Evolutionary conservation across 768 basidiomycete species (phyloP), one percentile per base, ranked within the genome.

Genomic region (Boletus insuetus): DNA sequence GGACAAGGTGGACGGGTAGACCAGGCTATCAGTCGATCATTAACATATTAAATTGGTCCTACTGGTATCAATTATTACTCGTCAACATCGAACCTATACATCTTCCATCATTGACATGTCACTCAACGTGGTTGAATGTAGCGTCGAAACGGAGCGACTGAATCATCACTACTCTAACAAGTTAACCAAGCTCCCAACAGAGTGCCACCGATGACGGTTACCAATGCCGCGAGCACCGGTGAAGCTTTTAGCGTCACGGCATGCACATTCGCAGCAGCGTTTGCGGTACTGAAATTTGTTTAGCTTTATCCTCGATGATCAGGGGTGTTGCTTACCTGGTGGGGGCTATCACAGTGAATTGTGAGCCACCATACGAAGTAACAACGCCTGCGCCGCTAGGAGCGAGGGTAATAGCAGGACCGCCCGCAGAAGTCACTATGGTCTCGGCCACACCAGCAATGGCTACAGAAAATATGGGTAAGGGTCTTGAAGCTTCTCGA

Each of bases 351-450:
- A 78, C 74, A 16, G 80, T 84, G 68, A 77, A 85, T 2, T 78
- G 64, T 9, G 78, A 76, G 35, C 85, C 84, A 24, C 76, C 82
- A 57, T 75, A 77, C 19, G 80, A 76, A 29, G 83, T 85, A 9
- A 70, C 73, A 16, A 73, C 73, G 16, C 72, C 73, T 7, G 55
- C 67, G 32, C 69, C 71, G 48, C 67, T 64, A 63, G 77, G 40
- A 26, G 83, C 85, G 19, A 89, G 75, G 0, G 86, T 88, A 54
- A 86, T 69, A 1, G 78, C 86, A 42, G 75, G 61, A 12, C 85
- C 86, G 8, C 84, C 87, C 11, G 65, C 77, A 40, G 79, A 81
- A 16, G 82, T 84, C 29, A 88, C 69, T 19, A 87, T 65, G 14
- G 82, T 88, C 47, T 75, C 70, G 3, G 74, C 80, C 10, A 71